Percentiles rank a stretch among this genome's conserved stretches.
Conservation (phyloP, 495 filamentous ascomycete genomes). For the Pseudomonodictys pantanalensis region DNA sequence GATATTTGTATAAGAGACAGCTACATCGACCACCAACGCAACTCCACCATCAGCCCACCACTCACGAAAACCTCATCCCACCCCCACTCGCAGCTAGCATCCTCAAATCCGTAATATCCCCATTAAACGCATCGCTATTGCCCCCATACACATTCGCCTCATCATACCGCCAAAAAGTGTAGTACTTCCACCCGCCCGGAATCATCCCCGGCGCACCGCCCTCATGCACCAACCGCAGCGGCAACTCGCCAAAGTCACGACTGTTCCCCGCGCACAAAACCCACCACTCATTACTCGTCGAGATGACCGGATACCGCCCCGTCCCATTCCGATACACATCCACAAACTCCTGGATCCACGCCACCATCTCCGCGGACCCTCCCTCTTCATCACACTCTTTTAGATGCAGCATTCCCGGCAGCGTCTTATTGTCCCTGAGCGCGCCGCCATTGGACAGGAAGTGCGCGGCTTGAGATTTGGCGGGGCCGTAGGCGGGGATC, state of each 20-base stretch:
- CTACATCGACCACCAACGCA: too few relatives aligned
- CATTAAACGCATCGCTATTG: conserved; percentile 35
- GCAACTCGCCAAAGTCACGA: conserved; percentile 49
- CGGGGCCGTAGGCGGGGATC: conserved; percentile 50
- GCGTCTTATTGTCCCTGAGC: conserved; percentile 58
- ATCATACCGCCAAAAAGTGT: conserved; percentile 43
- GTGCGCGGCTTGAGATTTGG: conserved; percentile 55
- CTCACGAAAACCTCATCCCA: too few relatives aligned
- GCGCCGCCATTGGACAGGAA: conserved; percentile 63
- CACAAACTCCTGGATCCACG: conserved; percentile 61
- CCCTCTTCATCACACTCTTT: background rate
- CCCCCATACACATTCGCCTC: conserved; percentile 31
- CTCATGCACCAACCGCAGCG: conserved; percentile 59
- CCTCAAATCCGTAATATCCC: conserved; percentile 15
- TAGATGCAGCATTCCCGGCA: conserved; percentile 58
- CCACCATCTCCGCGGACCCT: conserved; percentile 50
- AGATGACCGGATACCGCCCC: conserved; percentile 58
- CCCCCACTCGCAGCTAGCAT: too few relatives aligned
- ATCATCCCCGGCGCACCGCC: conserved; percentile 49
- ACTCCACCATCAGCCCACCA: too few relatives aligned
- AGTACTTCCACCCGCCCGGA: conserved; percentile 58
- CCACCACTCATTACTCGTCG: conserved; percentile 63
- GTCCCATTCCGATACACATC: conserved; percentile 53
- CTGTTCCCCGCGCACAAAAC: conserved; percentile 56
- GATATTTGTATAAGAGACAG: too few relatives aligned